phyloP scores from a whole-genome alignment of 2,329 filamentous ascomycete genomes.

The Pseudogymnoascus sp. region DNA sequence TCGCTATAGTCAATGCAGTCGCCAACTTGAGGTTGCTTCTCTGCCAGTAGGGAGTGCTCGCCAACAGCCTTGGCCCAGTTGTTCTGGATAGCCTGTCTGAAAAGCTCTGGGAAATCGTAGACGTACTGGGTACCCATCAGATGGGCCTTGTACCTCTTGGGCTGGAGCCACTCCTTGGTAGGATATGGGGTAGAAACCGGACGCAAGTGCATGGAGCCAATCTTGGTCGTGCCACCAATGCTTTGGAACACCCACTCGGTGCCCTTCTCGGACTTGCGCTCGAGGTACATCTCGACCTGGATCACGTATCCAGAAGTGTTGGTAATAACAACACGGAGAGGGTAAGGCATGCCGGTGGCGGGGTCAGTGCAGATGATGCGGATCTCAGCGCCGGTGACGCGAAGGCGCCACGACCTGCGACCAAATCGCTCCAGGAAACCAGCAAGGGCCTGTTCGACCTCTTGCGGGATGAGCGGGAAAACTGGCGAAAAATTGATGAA shows the following conservation, averaged over 20 bases:
- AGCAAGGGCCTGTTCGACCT: conserved; percentile 86
- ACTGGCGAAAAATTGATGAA: conserved; percentile 99
- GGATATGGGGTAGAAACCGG: conserved; percentile 87
- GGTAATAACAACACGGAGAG: conserved; percentile 89
- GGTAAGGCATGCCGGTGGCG: conserved; percentile 72
- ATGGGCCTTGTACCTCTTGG: conserved; percentile 98
- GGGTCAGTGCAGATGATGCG: conserved; percentile 96
- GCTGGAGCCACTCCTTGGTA: conserved; percentile 97
- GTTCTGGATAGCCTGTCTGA: conserved; percentile 96
- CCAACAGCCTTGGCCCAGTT: conserved; percentile 72
- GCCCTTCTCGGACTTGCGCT: conserved; percentile 95
- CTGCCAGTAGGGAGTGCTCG: conserved; percentile 62
- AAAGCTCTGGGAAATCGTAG: conserved; percentile 98
- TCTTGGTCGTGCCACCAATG: conserved; percentile 89
- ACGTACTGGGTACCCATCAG: conserved; percentile 99
- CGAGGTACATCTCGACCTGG: conserved; percentile 93
- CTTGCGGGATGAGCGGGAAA: conserved; percentile 80
- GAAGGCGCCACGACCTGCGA: conserved; percentile 87
- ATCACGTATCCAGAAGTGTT: conserved; percentile 98
- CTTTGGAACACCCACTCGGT: conserved; percentile 95
- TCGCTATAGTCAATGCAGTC: conserved; percentile 93
- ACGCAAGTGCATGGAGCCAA: conserved; percentile 88
- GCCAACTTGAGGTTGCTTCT: conserved; percentile 74
- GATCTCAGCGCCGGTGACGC: conserved; percentile 94
- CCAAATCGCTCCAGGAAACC: conserved; percentile 97